Evolutionary conservation across 805 yeast genomes (phyloP).

Genomic region (Suhomyces xylopsoci): DNA sequence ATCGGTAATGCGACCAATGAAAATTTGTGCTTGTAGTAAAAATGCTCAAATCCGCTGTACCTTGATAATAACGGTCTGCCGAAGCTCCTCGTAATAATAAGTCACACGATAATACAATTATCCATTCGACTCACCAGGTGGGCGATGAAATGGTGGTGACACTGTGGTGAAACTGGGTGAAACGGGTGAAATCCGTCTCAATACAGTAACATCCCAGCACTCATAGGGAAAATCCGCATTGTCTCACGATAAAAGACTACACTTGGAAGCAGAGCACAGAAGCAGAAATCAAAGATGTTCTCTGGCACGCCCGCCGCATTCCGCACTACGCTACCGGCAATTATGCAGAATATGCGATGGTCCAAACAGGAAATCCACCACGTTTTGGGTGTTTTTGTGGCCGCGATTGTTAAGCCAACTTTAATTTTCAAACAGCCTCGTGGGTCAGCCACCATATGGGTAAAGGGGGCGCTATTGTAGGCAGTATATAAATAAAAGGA

Average conservation of each 20-base stretch:
- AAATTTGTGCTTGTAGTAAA: too few species aligned
- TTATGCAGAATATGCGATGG: not conserved
- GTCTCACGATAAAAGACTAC: not conserved
- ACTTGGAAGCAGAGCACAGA: not conserved
- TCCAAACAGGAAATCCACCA: not conserved
- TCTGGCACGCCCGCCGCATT: not conserved
- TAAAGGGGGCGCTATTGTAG: not conserved
- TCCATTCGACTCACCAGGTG: too few species aligned
- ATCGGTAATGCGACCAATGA: too few species aligned
- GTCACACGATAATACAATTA: not conserved
- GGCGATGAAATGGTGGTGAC: too few species aligned
- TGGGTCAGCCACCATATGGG: not conserved
- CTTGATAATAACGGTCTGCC: not conserved
- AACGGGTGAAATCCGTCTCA: too few species aligned
- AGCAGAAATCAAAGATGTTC: not conserved
- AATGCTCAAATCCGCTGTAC: too few species aligned
- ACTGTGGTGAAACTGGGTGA: too few species aligned
- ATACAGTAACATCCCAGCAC: too few species aligned
- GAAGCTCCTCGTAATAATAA: too few species aligned
- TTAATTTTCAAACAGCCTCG: not conserved
- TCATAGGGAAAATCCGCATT: too few species aligned
- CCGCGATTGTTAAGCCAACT: not conserved
- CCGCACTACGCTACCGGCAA: not conserved
- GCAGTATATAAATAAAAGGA: not conserved
- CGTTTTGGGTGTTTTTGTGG: not conserved